phyloP scores from a whole-genome alignment of 2,329 filamentous ascomycete species.

The Samsoniella hepiali region DNA sequence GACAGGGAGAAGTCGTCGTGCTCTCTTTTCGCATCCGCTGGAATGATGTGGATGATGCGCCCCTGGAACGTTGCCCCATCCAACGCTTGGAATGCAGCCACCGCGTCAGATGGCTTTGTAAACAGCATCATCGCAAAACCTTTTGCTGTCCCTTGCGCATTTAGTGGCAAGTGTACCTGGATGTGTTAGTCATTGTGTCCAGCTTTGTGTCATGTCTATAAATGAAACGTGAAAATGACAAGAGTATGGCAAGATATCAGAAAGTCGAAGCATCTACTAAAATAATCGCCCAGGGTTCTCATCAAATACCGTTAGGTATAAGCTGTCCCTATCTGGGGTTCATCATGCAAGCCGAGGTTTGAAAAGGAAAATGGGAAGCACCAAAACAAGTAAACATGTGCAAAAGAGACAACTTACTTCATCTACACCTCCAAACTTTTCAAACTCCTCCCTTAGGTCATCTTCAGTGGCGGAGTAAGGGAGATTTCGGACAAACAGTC shows the following conservation, averaged over 20 bases:
- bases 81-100: slow-evolving; percentile 72
- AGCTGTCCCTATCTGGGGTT: slow-evolving; percentile 99
- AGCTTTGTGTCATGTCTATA: slow-evolving; percentile 19
- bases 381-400: slow-evolving; percentile 22
- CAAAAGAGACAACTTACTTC: slow-evolving; percentile 65
- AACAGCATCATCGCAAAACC: slow-evolving; percentile 89
- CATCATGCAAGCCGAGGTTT: slow-evolving; percentile 63
- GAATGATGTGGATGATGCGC: slow-evolving; percentile 84
- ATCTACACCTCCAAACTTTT: slow-evolving; percentile 69
- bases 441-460: slow-evolving; percentile 71
- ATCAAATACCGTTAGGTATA: slow-evolving; percentile 87
- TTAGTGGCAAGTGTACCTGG: slow-evolving; percentile 83
- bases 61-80: slow-evolving; percentile 91
- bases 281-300: slow-evolving; percentile 87
- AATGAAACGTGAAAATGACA: slow-evolving; percentile 24
- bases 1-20: slow-evolving; percentile 84
- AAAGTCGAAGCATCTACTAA: slow-evolving; percentile 99
- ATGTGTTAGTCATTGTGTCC: slow-evolving; percentile 28
- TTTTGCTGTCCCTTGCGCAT: slow-evolving; percentile 72
- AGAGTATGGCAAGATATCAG: slow-evolving; percentile 54
- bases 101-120: slow-evolving; percentile 65
- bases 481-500: slow-evolving; percentile 86
- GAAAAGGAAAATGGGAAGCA: slow-evolving; percentile 13
- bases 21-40: slow-evolving; percentile 77
- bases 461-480: slow-evolving; percentile 75